A percentile compares a stretch with the other conserved stretches of the same genome.
Evolutionary conservation across 2,329 filamentous ascomycete species (phyloP).

Genomic region (Fusarium goolgardi): DNA sequence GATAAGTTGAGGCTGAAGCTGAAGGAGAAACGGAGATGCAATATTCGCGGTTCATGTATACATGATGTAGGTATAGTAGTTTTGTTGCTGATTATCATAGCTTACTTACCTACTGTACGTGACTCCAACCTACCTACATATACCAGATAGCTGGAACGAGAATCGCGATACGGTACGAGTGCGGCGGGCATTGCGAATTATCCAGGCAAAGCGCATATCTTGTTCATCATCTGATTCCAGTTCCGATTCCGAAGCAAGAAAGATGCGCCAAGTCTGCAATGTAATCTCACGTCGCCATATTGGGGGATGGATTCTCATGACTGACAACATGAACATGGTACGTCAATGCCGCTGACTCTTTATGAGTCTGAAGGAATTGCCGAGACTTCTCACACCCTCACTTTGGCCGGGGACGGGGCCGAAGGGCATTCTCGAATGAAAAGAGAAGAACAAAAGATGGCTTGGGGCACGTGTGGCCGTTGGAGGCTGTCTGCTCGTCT

Average conservation of each 20-base stretch:
- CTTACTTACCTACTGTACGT: background rate
- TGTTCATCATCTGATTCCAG: background rate
- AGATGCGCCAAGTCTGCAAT: conserved; percentile 2
- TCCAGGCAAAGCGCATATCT: background rate
- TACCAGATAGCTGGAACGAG: conserved; percentile 1
- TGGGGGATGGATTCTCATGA: conserved; percentile 20
- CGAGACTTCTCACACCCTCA: background rate
- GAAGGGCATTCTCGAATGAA: conserved; percentile 21
- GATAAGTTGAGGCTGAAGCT: conserved; percentile 8
- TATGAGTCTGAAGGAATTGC: background rate
- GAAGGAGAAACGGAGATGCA: conserved; percentile 4
- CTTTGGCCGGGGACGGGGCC: background rate
- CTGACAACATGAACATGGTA: conserved; percentile 1
- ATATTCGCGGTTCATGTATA: background rate
- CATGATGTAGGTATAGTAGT: background rate
- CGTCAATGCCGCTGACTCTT: conserved; percentile 7
- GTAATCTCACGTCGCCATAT: conserved; percentile 37
- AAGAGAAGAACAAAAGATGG: conserved; percentile 10
- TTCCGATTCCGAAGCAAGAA: background rate
- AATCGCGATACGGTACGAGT: conserved; percentile 10
- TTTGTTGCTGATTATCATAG: background rate
- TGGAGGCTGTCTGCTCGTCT: conserved; percentile 12
- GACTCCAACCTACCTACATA: too few species aligned
- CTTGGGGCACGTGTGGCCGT: conserved; percentile 24
- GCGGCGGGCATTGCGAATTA: background rate